Evolutionary conservation across 2,329 filamentous ascomycete genomes (phyloP), one percentile per base, ranked within the genome.

Genomic region (Fusarium hainanense): DNA sequence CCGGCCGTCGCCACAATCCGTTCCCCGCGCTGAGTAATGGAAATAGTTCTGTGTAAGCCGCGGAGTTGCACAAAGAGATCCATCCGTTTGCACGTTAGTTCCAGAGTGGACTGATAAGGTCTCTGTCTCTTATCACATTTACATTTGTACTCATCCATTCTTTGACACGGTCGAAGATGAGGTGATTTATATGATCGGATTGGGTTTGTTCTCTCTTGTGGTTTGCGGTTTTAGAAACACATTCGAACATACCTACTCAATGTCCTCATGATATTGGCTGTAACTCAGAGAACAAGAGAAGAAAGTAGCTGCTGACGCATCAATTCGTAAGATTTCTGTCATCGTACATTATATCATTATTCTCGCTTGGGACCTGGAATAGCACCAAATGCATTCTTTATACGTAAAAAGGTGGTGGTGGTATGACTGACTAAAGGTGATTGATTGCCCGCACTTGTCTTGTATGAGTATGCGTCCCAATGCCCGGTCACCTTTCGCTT

Each of bases 21-120:
- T 57, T 51, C 61, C 66, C 66, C 61, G 61, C 66, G 55, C 66
- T 69, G 66, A 69, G 62, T 69, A 66, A 69, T 69, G 51, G 42
- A 57, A 49, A 47, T 50, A 62, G n/a, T 51, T 34, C 42, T 49
- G 42, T 56, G 21, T 40, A 41, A 64, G 65, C 49, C 63, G 61
- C 63, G 63, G 61, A 66, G 62, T 50, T 57, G 41, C 43, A 40
- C n/a, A 46, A 27, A 69, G 54, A 59, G 47, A 43, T 28, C 42
- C 32, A 41, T 27, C 23, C 32, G 40, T 51, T 37, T 37, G 12
- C 21, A 51, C 12, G 30, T 51, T 40, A 25, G 21, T 34, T 34
- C 16, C 21, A 34, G 11, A 40, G 28, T 23, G 30, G 32, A 51
- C n/a, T 51, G 30, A 40, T 40, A 37, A 20, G 18, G 18, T 37